These are phyloP conservation scores for Darksidea phi DNA, from an alignment of 495 filamentous ascomycete genomes.

Conservation along the genomic window DNA sequence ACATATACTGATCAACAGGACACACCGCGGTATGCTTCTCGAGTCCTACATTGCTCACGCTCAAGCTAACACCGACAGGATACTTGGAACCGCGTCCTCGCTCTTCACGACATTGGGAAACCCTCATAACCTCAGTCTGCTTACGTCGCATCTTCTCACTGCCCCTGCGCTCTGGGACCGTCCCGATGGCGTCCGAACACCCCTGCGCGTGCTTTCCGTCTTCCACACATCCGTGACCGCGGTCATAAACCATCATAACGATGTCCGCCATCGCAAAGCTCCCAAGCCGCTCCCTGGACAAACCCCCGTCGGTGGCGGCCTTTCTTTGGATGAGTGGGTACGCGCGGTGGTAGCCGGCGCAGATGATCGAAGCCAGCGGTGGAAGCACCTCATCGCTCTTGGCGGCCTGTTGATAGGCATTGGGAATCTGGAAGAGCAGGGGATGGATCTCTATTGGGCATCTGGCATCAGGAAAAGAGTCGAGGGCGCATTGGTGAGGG, in stretches of 20 bases:
- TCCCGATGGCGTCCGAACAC: slow-evolving; percentile 67
- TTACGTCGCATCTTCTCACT: slow-evolving; percentile 84
- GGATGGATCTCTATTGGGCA: slow-evolving; percentile 32
- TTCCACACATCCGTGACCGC: slow-evolving; percentile 74
- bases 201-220: slow-evolving; percentile 76
- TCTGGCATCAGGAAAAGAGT: slow-evolving; percentile 62
- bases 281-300: slow-evolving; percentile 45
- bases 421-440: slow-evolving; percentile 60
- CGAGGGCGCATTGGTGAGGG: slow-evolving; percentile 73
- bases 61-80: slow-evolving; percentile 48
- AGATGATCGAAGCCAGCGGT: slow-evolving; percentile 78
- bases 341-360: slow-evolving; percentile 78
- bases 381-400: slow-evolving; percentile 83
- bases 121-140: slow-evolving; percentile 82
- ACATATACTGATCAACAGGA: slow-evolving; percentile 48
- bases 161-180: slow-evolving; percentile 84
- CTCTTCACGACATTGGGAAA: slow-evolving; percentile 83
- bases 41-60: not conserved
- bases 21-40: slow-evolving; percentile 47
- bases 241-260: slow-evolving; percentile 47
- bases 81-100: slow-evolving; percentile 77
- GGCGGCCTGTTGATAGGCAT: slow-evolving; percentile 81
- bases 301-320: slow-evolving; percentile 39
- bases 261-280: slow-evolving; percentile 39
- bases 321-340: slow-evolving; percentile 69